These are phyloP conservation scores for Starmerella sp. DNA, from an alignment of 805 yeast species.

Conservation along the genomic window DNA sequence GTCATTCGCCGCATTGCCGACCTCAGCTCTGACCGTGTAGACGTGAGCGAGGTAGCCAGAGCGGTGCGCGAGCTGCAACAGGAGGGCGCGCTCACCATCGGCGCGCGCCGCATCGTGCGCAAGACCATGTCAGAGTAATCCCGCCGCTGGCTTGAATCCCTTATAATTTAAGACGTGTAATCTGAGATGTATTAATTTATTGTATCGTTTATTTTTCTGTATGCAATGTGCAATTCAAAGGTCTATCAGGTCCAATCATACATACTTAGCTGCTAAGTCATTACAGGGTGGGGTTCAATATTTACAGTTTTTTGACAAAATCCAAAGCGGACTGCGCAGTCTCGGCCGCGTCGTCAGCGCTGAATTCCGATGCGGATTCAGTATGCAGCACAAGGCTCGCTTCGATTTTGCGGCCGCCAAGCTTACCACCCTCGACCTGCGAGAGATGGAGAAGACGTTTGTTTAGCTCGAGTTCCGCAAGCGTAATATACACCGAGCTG, in stretches of 20 bases:
- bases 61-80: slow-evolving; percentile 19
- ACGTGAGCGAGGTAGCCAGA: slow-evolving; percentile 11
- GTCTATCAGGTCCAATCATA: too few relatives aligned
- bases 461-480: slow-evolving; percentile 34
- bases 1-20: slow-evolving; percentile 19
- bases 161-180: neutral
- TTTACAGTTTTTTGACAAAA: slow-evolving; percentile 11
- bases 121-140: slow-evolving; percentile 3
- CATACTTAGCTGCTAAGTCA: too few relatives aligned
- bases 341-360: slow-evolving; percentile 8
- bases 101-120: slow-evolving; percentile 16
- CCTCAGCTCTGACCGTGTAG: slow-evolving; percentile 19
- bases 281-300: neutral
- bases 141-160: neutral
- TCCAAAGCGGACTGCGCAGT: slow-evolving; percentile 15
- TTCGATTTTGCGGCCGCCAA: slow-evolving; percentile 46
- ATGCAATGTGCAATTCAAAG: too few relatives aligned
- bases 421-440: slow-evolving; percentile 45
- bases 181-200: neutral
- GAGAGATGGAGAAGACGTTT: slow-evolving; percentile 34
- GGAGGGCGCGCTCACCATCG: slow-evolving; percentile 20
- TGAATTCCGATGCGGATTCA: slow-evolving; percentile 11
- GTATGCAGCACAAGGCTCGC: slow-evolving; percentile 36
- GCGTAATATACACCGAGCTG: slow-evolving; percentile 35
- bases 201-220: neutral